phyloP scores from a whole-genome alignment of 441 rosid genomes.

The Pelargonium cotyledonis region DNA sequence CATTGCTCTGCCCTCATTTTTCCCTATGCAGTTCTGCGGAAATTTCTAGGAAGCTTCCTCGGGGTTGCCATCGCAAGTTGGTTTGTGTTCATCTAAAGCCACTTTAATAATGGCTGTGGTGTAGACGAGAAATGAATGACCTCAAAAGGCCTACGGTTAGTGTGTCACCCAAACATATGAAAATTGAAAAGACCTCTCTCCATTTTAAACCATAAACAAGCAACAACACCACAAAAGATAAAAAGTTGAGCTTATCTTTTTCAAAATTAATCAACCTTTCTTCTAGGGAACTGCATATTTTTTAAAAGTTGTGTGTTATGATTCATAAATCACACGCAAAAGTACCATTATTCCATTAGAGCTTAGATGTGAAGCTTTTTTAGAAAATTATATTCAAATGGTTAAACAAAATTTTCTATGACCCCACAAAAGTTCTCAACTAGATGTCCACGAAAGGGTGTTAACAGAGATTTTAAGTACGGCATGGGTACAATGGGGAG shows the following conservation, averaged over 20 bases:
- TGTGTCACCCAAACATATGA: not conserved
- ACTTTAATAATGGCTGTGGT: not conserved
- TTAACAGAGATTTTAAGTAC: not conserved
- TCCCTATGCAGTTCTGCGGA: slow-evolving; percentile 7
- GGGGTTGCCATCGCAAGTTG: not conserved
- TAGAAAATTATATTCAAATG: too few species aligned
- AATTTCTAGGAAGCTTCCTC: slow-evolving; percentile 36
- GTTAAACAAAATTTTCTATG: not conserved
- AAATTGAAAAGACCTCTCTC: not conserved
- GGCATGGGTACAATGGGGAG: not conserved
- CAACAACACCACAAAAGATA: not conserved
- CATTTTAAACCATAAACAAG: not conserved
- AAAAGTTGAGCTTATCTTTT: not conserved
- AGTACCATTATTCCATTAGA: too few species aligned
- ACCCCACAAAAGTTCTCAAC: not conserved
- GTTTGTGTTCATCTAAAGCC: not conserved
- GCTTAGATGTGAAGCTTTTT: too few species aligned
- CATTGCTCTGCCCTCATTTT: not conserved
- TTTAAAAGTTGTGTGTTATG: too few species aligned
- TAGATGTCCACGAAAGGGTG: not conserved
- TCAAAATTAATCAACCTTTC: too few species aligned
- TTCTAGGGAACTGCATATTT: too few species aligned
- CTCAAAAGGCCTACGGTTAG: not conserved
- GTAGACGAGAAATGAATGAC: not conserved
- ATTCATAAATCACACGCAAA: too few species aligned